phyloP scores from a whole-genome alignment of 2,329 filamentous ascomycete genomes.

The Arthrobotrys entomopaga region DNA sequence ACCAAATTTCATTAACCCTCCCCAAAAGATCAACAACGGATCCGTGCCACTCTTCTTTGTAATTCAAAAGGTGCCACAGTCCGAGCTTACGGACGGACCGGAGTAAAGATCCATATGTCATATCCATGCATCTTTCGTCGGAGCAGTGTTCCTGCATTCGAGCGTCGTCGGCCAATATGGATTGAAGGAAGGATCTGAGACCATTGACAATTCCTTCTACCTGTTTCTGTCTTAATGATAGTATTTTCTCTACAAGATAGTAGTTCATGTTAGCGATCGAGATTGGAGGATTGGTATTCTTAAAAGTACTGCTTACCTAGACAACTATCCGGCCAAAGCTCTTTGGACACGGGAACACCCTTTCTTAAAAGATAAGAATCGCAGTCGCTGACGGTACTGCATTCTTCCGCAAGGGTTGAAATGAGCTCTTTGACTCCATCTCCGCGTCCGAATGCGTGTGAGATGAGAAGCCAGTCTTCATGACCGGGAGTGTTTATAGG shows the following conservation, averaged over 20 bases:
- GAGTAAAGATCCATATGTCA: slow-evolving; percentile 12
- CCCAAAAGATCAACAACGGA: too few species aligned
- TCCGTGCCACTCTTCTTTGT: too few species aligned
- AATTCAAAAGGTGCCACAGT: slow-evolving; percentile 6
- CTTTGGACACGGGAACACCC: not conserved
- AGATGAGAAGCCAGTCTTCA: too few species aligned
- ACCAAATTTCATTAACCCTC: too few species aligned
- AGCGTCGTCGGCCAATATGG: not conserved
- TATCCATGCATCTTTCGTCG: not conserved
- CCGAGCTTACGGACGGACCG: slow-evolving; percentile 4
- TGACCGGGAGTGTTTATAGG: too few species aligned
- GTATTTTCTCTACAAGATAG: not conserved
- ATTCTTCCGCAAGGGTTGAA: not conserved
- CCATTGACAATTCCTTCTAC: not conserved
- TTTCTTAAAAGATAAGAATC: slow-evolving; percentile 8
- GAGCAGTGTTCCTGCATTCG: not conserved
- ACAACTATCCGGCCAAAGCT: slow-evolving; percentile 2
- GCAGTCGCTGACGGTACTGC: slow-evolving; percentile 11
- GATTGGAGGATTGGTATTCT: not conserved
- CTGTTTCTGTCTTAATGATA: not conserved
- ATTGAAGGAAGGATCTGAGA: slow-evolving; percentile 3
- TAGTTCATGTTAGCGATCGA: not conserved
- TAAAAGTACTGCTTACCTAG: not conserved
- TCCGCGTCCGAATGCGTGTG: too few species aligned
- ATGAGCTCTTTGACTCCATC: not conserved